Conservation (phyloP, 192 early-diverging fungal genomes). For the Lobosporangium transversale region DNA sequence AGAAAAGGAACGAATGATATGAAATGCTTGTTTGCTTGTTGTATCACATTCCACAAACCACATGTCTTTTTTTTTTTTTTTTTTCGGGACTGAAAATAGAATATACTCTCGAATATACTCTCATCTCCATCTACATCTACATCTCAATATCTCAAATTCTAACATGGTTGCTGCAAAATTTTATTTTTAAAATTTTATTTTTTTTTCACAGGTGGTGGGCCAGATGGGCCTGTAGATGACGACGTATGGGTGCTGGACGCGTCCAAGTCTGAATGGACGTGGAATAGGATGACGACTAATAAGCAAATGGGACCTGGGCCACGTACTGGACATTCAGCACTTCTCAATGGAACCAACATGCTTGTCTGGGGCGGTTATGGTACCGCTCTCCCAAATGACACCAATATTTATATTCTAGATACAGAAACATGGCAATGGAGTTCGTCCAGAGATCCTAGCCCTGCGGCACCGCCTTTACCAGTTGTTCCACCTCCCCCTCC, state of each 20-base stretch:
- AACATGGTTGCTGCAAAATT: too few species aligned
- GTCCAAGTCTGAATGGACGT: conserved; percentile 42
- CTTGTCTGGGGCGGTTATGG: conserved; percentile 78
- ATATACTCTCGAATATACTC: too few species aligned
- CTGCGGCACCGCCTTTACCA: background rate
- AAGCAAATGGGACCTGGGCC: conserved; percentile 59
- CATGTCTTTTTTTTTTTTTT: too few species aligned
- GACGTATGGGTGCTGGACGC: conserved; percentile 64
- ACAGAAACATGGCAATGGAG: conserved; percentile 69
- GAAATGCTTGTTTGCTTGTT: background rate
- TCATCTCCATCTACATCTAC: too few species aligned
- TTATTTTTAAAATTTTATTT: too few species aligned
- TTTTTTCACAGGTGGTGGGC: conserved; percentile 61
- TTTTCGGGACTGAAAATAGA: too few species aligned
- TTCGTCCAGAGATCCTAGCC: conserved; percentile 52
- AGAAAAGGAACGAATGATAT: background rate
- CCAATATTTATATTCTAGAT: conserved; percentile 74
- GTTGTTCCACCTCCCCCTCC: background rate
- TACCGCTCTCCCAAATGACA: conserved; percentile 56
- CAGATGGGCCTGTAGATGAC: conserved; percentile 54
- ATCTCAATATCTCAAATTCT: too few species aligned
- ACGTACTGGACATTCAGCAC: conserved; percentile 72
- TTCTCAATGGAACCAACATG: conserved; percentile 65
- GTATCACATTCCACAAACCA: conserved; percentile 1
- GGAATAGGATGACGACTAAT: conserved; percentile 48